Conservation (phyloP, 2,329 filamentous ascomycete species). For the Stagonosporopsis cucurbitacearum region DNA sequence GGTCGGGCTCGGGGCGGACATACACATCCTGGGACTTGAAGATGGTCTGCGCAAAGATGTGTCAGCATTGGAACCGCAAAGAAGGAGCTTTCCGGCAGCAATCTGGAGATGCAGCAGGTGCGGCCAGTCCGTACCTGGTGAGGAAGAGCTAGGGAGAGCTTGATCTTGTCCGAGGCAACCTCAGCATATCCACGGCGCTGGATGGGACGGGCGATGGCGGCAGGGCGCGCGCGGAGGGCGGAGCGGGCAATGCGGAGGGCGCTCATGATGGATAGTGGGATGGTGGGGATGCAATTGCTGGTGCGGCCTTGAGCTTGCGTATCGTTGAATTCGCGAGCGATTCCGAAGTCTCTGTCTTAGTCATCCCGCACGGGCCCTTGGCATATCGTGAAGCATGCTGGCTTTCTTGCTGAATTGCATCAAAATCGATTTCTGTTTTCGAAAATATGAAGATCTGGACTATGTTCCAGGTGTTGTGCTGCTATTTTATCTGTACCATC, state of each 20-base stretch:
- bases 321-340: conserved; percentile 33
- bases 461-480: no score
- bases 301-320: conserved; percentile 37
- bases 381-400: background rate
- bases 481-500: background rate
- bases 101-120: conserved; percentile 12
- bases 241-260: conserved; percentile 89
- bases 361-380: conserved; percentile 13
- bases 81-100: conserved; percentile 1
- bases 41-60: conserved; percentile 60
- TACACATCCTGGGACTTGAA: conserved; percentile 76
- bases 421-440: no score
- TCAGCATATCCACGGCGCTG: conserved; percentile 87
- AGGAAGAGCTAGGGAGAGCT: conserved; percentile 95
- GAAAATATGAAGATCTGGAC: no score
- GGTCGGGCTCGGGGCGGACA: conserved; percentile 50
- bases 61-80: conserved; percentile 32
- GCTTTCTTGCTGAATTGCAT: no score
- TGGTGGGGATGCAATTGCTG: conserved; percentile 49
- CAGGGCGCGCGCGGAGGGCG: conserved; percentile 80
- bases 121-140: conserved; percentile 80
- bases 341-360: conserved; percentile 38
- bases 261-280: conserved; percentile 72
- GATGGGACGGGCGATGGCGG: conserved; percentile 74
- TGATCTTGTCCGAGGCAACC: conserved; percentile 71